Evolutionary conservation across 768 basidiomycete genomes (phyloP).

Genomic region (Termitomyces sp.): DNA sequence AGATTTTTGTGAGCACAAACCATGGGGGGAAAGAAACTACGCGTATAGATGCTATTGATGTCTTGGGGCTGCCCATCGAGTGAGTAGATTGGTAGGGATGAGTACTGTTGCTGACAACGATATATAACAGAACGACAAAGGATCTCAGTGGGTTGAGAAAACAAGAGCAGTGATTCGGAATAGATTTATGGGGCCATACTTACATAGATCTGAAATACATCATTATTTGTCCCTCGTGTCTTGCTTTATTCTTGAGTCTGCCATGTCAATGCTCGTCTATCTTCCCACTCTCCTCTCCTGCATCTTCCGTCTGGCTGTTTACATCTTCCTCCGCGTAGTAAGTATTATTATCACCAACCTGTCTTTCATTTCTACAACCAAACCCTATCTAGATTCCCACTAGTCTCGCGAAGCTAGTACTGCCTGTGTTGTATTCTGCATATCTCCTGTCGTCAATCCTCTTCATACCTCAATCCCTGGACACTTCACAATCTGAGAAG

Average conservation of each 20-base stretch:
- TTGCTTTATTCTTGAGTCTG: background rate
- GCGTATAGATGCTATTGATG: conserved; percentile 63
- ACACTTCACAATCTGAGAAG: conserved; percentile 8
- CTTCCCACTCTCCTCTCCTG: conserved; percentile 25
- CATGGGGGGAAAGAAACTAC: conserved; percentile 63
- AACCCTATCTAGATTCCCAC: conserved; percentile 34
- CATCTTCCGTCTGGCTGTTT: conserved; percentile 40
- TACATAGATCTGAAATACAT: background rate
- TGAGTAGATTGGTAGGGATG: conserved; percentile 28
- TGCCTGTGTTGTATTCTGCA: conserved; percentile 27
- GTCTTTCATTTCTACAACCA: background rate
- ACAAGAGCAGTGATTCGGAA: conserved; percentile 15
- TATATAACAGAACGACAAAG: conserved; percentile 26
- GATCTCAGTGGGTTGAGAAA: conserved; percentile 29
- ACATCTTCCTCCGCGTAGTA: conserved; percentile 51
- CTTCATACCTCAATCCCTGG: conserved; percentile 3
- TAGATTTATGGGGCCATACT: background rate
- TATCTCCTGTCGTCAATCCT: conserved; percentile 22
- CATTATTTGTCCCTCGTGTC: background rate
- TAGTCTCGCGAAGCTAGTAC: conserved; percentile 25
- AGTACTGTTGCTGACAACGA: background rate
- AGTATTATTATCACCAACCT: conserved; percentile 14
- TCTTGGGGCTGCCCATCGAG: conserved; percentile 59
- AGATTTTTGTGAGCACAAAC: conserved; percentile 72
- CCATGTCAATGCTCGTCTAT: conserved; percentile 17